phyloP scores from a whole-genome alignment of 371 early-diverging fungal genomes.

The Mortierella sp. region DNA sequence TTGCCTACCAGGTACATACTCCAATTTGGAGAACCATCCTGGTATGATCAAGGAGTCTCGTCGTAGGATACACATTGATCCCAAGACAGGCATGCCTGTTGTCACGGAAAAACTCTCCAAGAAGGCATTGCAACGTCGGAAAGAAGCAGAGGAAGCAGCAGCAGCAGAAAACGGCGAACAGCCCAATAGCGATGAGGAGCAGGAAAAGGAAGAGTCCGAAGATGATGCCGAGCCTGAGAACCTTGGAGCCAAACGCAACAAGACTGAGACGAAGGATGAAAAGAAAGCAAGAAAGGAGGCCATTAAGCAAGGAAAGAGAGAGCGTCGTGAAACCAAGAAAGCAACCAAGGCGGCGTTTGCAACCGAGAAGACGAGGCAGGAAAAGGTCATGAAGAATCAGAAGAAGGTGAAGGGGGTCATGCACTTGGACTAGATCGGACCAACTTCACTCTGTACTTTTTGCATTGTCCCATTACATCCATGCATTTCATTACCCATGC shows the following conservation, averaged over 20 bases:
- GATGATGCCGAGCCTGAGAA: conserved; percentile 61
- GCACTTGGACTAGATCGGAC: conserved; percentile 47
- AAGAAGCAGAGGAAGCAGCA: conserved; percentile 47
- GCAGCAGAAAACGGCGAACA: conserved; percentile 35
- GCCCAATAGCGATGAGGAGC: conserved; percentile 7
- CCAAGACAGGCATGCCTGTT: conserved; percentile 75
- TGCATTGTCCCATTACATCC: background rate
- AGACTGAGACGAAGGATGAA: conserved; percentile 86
- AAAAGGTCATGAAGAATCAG: conserved; percentile 59
- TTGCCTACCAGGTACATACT: conserved; percentile 79
- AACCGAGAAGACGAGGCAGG: conserved; percentile 68
- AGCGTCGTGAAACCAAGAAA: conserved; percentile 79
- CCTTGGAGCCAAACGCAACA: conserved; percentile 70
- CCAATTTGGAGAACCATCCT: conserved; percentile 87
- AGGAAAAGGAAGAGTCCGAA: conserved; percentile 60
- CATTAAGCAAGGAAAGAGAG: conserved; percentile 83
- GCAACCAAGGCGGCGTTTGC: conserved; percentile 78
- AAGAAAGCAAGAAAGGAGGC: conserved; percentile 88
- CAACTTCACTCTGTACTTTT: background rate
- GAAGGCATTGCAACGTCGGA: conserved; percentile 54
- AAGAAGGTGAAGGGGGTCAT: conserved; percentile 55
- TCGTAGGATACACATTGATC: conserved; percentile 66
- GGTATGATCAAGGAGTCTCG: conserved; percentile 68
- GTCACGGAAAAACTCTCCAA: conserved; percentile 59
- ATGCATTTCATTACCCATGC: background rate